These are phyloP conservation scores for Neurospora sp. DNA, from an alignment of 495 filamentous ascomycete species.

Conservation along the genomic window DNA sequence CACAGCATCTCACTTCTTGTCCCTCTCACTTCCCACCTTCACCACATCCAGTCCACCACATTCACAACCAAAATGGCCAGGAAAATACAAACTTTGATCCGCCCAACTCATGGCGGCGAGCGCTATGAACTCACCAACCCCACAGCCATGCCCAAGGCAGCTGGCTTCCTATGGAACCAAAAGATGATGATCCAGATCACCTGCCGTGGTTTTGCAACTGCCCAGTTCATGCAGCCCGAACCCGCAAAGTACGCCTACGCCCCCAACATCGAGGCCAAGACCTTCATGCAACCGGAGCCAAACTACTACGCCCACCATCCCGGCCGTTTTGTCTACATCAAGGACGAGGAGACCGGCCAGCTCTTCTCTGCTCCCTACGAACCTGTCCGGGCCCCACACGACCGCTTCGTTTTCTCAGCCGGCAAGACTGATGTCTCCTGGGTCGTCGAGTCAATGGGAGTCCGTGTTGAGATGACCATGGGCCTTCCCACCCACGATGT, in stretches of 20 bases:
- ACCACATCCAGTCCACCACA: not conserved
- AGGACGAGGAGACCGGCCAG: conserved; percentile 42
- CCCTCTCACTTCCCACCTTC: not conserved
- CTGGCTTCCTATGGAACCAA: conserved; percentile 49
- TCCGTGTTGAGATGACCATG: conserved; percentile 45
- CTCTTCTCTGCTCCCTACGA: conserved; percentile 47
- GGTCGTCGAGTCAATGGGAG: conserved; percentile 39
- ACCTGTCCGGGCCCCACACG: conserved; percentile 38
- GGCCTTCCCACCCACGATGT: conserved; percentile 42
- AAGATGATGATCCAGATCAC: conserved; percentile 52
- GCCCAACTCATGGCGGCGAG: conserved; percentile 38
- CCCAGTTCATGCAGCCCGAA: conserved; percentile 52
- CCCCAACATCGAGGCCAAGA: conserved; percentile 46
- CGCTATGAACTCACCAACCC: conserved; percentile 46
- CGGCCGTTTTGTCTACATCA: conserved; percentile 49
- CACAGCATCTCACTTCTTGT: not conserved
- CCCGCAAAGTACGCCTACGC: conserved; percentile 47
- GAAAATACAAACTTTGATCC: conserved; percentile 25
- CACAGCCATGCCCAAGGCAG: conserved; percentile 46
- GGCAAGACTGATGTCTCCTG: conserved; percentile 45
- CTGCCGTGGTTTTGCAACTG: conserved; percentile 45
- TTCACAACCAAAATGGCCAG: conserved; percentile 11
- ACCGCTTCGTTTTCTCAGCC: conserved; percentile 43
- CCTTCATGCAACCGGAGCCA: conserved; percentile 51
- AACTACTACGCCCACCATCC: conserved; percentile 51